These are phyloP conservation scores for Mortierella sp. DNA, from an alignment of 371 early-diverging fungal species.

Conservation along the genomic window DNA sequence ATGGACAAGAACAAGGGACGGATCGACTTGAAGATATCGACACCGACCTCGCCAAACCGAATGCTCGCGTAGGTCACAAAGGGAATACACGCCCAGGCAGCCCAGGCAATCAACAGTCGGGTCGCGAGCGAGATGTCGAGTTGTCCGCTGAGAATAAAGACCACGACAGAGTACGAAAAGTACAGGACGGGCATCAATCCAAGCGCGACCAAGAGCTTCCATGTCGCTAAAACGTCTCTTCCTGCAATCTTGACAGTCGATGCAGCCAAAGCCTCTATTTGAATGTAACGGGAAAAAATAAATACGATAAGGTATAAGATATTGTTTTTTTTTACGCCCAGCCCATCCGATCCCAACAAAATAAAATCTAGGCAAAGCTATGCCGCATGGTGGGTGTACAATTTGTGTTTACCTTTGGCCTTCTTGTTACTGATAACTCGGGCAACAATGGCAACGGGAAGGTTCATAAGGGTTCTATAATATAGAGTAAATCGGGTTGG, in stretches of 20 bases:
- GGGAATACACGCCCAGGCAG: slow-evolving; percentile 61
- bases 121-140: slow-evolving; percentile 41
- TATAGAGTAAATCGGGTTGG: background rate
- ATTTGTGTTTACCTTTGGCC: slow-evolving; percentile 68
- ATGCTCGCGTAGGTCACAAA: slow-evolving; percentile 86
- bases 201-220: slow-evolving; percentile 93
- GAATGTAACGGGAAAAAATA: slow-evolving; percentile 14
- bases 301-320: background rate
- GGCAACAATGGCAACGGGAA: slow-evolving; percentile 84
- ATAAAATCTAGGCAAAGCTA: background rate
- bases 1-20: slow-evolving; percentile 87
- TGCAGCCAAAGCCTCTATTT: slow-evolving; percentile 83
- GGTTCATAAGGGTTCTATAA: slow-evolving; percentile 78
- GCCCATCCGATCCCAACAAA: slow-evolving; percentile 12
- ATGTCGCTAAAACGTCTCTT: slow-evolving; percentile 95
- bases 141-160: slow-evolving; percentile 62
- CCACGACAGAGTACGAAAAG: slow-evolving; percentile 74
- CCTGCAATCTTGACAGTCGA: slow-evolving; percentile 95
- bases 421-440: slow-evolving; percentile 81
- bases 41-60: slow-evolving; percentile 89
- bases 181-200: slow-evolving; percentile 85
- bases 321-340: background rate
- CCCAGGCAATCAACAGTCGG: slow-evolving; percentile 55
- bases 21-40: slow-evolving; percentile 87
- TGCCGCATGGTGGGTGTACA: background rate